Evolutionary conservation across 139 green algal species (phyloP), one percentile per base, ranked within the genome.

Genomic region (Eudorina sp.): DNA sequence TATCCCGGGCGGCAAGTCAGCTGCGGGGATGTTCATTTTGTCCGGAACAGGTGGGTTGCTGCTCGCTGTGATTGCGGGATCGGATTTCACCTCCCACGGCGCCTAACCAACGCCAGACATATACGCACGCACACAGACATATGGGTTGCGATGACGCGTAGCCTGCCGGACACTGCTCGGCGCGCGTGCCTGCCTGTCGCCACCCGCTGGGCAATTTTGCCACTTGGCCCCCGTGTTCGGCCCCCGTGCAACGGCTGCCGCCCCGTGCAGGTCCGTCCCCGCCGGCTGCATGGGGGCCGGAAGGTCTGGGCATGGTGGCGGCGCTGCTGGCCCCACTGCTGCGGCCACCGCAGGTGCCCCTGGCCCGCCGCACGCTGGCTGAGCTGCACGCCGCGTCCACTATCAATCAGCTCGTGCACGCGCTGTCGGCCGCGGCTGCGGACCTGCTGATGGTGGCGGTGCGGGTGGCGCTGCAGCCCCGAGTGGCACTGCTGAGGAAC

Each of bases 401-500:
- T 40, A 85, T 85, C 78, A 74, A 74, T 27, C 40, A 85, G 1
- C 53, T 85, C 25, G 55, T 85, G 58, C 58, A 41, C 4, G 21
- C 23, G 36, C 53, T 85, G 41, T 18, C 16, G 16, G 78, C 13
- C 19, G 78, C 58, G 41, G 78, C 78, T 55, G 78, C 40, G 36
- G 78, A 74, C 27, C 48, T 85, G 40, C 4, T 41, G 25, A 55
- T 4, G 53, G 38, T 16, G 41, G 38, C 27, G 55, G 53, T 58
- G 55, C 38, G 58, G 36, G 78, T 85, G 55, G 58, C 48, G 78
- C 53, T 85, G 40, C 19, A 48, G 40, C 58, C 55, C 19, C 78
- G 78, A 4, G 53, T 85, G 78, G 78, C 78, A 40, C 78, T 85
- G 53, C 38, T 85, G 25, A 38, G 78, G 38, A 38, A 55, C 48